Conservation (phyloP, 2,329 filamentous ascomycete species). For the Aspergillus calidoustus region DNA sequence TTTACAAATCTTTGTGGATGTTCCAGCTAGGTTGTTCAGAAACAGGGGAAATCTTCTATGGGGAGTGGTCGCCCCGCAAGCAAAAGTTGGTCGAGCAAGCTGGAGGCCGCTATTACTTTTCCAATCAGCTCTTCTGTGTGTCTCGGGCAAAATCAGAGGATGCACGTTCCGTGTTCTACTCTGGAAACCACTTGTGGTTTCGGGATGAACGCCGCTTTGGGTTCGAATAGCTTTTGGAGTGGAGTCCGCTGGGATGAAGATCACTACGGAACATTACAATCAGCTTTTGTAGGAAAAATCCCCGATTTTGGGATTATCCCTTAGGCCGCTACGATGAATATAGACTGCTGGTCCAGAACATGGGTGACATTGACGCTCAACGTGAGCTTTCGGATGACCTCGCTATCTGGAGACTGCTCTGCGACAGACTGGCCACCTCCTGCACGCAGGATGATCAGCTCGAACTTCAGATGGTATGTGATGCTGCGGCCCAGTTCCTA, state of each 20-base stretch:
- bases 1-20: no score
- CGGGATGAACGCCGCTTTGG: not conserved
- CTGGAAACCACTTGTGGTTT: not conserved
- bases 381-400: not conserved
- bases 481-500: not conserved
- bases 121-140: conserved; percentile 7
- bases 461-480: not conserved
- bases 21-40: no score
- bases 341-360: not conserved
- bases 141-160: conserved; percentile 1
- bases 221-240: not conserved
- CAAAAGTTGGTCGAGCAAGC: no score
- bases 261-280: not conserved
- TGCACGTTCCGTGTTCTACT: conserved; percentile 1
- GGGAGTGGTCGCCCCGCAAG: no score
- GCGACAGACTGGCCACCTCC: not conserved
- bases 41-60: no score
- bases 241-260: not conserved
- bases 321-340: no score
- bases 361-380: not conserved
- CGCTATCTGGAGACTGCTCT: not conserved
- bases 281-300: not conserved
- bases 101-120: no score
- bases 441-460: not conserved
- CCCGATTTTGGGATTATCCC: no score